Evolutionary conservation across 805 yeast species (phyloP).

Genomic region (Maudiozyma turicensis): DNA sequence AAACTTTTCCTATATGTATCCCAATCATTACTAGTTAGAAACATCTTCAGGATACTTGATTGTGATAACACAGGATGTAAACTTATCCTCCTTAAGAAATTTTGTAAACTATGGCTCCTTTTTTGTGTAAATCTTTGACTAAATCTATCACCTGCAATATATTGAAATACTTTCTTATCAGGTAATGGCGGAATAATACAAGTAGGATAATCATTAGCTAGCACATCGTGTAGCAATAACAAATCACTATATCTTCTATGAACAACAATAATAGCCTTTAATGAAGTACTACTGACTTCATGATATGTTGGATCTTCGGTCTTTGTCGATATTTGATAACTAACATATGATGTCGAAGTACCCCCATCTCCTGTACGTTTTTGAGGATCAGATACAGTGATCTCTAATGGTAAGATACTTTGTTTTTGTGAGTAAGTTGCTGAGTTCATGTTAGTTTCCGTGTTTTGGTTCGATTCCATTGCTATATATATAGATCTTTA

Average conservation of each 20-base stretch:
- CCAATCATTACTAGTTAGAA: conserved; percentile 27
- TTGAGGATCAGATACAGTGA: conserved; percentile 28
- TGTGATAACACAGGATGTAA: conserved; percentile 63
- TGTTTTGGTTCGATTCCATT: too few relatives aligned
- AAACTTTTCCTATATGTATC: conserved; percentile 25
- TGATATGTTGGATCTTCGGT: conserved; percentile 23
- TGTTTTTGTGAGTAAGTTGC: too few relatives aligned
- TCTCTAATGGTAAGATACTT: conserved; percentile 7
- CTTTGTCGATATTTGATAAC: conserved; percentile 27
- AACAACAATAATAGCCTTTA: conserved; percentile 20
- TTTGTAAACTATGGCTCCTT: conserved; percentile 68
- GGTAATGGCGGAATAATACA: conserved; percentile 89
- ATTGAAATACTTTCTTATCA: conserved; percentile 82
- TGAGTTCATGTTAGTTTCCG: too few relatives aligned
- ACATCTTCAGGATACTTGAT: conserved; percentile 44
- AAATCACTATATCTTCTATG: conserved; percentile 79
- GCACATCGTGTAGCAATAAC: conserved; percentile 62
- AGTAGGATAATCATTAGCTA: conserved; percentile 73
- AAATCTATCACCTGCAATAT: conserved; percentile 88
- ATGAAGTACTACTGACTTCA: conserved; percentile 2
- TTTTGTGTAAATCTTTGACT: conserved; percentile 74
- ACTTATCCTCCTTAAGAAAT: conserved; percentile 65
- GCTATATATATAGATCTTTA: too few relatives aligned
- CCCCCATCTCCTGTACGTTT: conserved; percentile 22
- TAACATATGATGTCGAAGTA: conserved; percentile 22